phyloP scores from a whole-genome alignment of 345 rosid genomes.

The Eucalyptus regnans region DNA sequence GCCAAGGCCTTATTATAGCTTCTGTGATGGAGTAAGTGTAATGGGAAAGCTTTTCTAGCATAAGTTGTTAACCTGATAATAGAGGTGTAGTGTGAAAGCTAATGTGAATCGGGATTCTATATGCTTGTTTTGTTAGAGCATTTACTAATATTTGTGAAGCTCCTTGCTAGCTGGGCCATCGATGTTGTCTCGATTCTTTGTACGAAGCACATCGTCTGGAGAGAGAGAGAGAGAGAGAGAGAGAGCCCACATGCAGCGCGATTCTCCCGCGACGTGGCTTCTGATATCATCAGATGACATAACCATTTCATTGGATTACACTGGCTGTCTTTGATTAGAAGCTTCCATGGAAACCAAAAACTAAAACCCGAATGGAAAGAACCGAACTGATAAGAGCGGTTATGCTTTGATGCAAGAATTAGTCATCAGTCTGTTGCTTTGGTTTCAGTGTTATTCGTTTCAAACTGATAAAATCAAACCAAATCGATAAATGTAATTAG shows the following conservation, averaged over 20 bases:
- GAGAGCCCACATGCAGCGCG: neutral
- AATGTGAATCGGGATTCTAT: neutral
- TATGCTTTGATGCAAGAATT: neutral
- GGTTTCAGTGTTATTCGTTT: neutral
- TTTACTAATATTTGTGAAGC: neutral
- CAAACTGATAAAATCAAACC: neutral
- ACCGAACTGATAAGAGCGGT: neutral
- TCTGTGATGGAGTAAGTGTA: neutral
- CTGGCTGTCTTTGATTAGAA: neutral
- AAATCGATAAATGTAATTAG: neutral
- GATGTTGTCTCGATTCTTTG: neutral
- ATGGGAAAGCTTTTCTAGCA: constrained; percentile 7
- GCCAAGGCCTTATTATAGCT: neutral
- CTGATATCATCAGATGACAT: neutral
- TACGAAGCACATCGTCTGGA: neutral
- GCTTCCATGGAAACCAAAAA: neutral
- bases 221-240: neutral
- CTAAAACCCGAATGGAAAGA: neutral
- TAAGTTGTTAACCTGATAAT: neutral
- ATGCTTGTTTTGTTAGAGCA: neutral
- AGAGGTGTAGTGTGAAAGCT: constrained; percentile 14
- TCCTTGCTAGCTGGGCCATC: neutral
- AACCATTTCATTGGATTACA: neutral
- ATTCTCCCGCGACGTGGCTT: neutral
- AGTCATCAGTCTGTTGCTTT: neutral